Percentiles rank a stretch among this genome's conserved stretches.
These are phyloP conservation scores for Microdochium paspali DNA, from an alignment of 2,329 filamentous ascomycete genomes.

Conservation along the genomic window DNA sequence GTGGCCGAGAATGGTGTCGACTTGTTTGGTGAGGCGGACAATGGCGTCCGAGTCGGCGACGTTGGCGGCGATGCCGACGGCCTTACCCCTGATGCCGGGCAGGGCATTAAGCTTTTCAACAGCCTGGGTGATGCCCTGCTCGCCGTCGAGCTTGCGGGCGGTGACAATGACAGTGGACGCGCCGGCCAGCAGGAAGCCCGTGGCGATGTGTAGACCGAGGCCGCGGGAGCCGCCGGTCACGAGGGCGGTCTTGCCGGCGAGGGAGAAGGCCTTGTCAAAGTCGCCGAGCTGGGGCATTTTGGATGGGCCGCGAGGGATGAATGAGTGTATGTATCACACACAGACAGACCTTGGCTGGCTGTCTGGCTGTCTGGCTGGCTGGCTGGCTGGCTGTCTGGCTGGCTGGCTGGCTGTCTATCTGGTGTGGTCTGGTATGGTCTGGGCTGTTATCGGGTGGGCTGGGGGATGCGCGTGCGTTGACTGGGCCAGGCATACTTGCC, in stretches of 20 bases:
- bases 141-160: constrained; percentile 58
- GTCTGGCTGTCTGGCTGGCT: too few species aligned
- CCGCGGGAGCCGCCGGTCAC: constrained; percentile 36
- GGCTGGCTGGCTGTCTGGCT: too few species aligned
- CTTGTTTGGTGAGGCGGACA: constrained; percentile 46
- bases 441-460: too few species aligned
- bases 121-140: constrained; percentile 44
- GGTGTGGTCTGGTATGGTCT: too few species aligned
- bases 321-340: too few species aligned
- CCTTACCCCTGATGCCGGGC: constrained; percentile 44
- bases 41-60: constrained; percentile 52
- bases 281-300: constrained; percentile 19
- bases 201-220: constrained; percentile 54
- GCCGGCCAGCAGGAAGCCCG: constrained; percentile 60
- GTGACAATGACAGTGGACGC: constrained; percentile 64
- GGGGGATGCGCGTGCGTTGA: too few species aligned
- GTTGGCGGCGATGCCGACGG: constrained; percentile 58
- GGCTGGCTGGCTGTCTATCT: too few species aligned
- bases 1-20: constrained; percentile 45
- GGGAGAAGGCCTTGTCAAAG: constrained; percentile 19
- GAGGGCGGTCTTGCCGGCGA: constrained; percentile 20
- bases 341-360: too few species aligned
- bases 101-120: constrained; percentile 56
- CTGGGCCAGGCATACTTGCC: too few species aligned
- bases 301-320: too few species aligned